These are phyloP conservation scores for Reticulascus tulasneorum DNA, from an alignment of 2,329 filamentous ascomycete species.

Conservation along the genomic window DNA sequence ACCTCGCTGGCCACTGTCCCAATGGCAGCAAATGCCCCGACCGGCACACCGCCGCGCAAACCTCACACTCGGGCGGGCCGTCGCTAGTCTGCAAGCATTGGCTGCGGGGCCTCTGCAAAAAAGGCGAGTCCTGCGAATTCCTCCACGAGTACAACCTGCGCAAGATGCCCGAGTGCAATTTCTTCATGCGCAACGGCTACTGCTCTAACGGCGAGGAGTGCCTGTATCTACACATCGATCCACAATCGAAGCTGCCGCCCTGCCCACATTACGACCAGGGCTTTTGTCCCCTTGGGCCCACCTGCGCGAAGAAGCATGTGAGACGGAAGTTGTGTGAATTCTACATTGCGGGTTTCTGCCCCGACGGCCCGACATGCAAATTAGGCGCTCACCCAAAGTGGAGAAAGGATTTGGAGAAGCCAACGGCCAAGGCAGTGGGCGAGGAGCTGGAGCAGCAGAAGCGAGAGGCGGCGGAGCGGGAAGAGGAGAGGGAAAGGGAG, in stretches of 20 bases:
- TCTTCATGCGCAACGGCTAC: conserved; percentile 88
- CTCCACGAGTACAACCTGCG: conserved; percentile 97
- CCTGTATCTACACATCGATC: conserved; percentile 85
- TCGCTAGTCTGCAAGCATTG: conserved; percentile 98
- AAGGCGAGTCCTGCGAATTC: conserved; percentile 95
- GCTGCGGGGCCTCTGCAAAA: conserved; percentile 95
- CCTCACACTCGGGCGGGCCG: conserved; percentile 50
- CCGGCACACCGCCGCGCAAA: conserved; percentile 59
- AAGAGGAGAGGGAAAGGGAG: conserved; percentile 25
- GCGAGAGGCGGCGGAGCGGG: conserved; percentile 46
- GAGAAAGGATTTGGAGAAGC: conserved; percentile 72
- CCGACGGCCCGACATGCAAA: conserved; percentile 70
- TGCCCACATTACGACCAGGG: conserved; percentile 92
- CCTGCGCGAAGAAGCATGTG: conserved; percentile 85
- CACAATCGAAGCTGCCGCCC: conserved; percentile 71
- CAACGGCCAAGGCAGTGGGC: conserved; percentile 63
- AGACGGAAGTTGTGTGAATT: conserved; percentile 75
- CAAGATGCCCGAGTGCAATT: conserved; percentile 98
- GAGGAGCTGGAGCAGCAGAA: conserved; percentile 54
- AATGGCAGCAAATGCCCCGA: conserved; percentile 81
- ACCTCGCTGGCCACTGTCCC: conserved; percentile 80
- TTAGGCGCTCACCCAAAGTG: conserved; percentile 81
- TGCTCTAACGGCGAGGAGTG: conserved; percentile 98
- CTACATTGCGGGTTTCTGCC: conserved; percentile 93
- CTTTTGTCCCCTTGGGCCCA: conserved; percentile 86